Evolutionary conservation across 2,329 filamentous ascomycete species (phyloP).

Genomic region (Hymenoscyphus salicellus): DNA sequence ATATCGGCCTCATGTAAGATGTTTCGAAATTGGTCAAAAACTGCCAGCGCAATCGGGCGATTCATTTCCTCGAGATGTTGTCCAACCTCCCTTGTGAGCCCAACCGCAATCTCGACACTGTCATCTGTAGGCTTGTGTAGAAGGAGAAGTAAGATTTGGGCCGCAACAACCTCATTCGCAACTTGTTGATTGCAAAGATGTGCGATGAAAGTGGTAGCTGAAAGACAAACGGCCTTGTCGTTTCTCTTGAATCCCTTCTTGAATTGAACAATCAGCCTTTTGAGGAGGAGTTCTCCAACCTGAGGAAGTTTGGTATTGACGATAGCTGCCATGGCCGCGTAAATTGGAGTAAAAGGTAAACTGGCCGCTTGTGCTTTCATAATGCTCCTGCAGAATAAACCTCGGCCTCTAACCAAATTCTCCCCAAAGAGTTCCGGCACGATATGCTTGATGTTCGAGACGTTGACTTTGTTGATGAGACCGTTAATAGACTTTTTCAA

Average conservation of each 20-base stretch:
- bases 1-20: conserved; percentile 96
- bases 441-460: conserved; percentile 95
- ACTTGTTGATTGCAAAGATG: conserved; percentile 97
- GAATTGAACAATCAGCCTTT: conserved; percentile 85
- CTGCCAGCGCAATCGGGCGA: conserved; percentile 76
- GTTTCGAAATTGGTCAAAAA: conserved; percentile 93
- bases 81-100: conserved; percentile 86
- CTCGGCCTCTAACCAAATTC: conserved; percentile 86
- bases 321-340: conserved; percentile 91
- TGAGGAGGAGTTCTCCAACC: conserved; percentile 86
- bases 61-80: conserved; percentile 96
- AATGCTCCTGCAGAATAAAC: conserved; percentile 90
- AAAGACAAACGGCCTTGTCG: conserved; percentile 92
- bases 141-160: conserved; percentile 87
- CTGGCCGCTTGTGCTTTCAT: conserved; percentile 98
- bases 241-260: conserved; percentile 94
- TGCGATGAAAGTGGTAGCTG: conserved; percentile 89
- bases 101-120: conserved; percentile 95
- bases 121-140: conserved; percentile 96
- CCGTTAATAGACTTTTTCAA: conserved; percentile 99
- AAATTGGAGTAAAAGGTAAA: conserved; percentile 93
- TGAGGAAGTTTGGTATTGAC: conserved; percentile 97
- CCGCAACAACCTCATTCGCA: conserved; percentile 86
- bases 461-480: conserved; percentile 98
- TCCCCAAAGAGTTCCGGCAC: conserved; percentile 94